Conservation (phyloP, 2,329 filamentous ascomycete genomes). For the Arthrobotrys entomopaga region DNA sequence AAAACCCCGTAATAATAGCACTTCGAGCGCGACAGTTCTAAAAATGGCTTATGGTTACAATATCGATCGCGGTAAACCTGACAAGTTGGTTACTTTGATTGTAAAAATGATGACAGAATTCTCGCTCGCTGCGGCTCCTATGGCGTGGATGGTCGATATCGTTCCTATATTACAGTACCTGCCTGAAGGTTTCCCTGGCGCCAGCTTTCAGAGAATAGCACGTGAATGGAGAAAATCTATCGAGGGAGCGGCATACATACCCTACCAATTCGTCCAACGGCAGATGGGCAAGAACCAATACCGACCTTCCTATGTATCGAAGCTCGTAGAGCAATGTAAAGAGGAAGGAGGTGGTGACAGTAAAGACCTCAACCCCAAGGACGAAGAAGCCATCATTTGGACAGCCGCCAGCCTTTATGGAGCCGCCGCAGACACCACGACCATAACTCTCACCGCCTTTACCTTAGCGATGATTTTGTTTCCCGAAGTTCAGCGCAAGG, state of each 20-base stretch:
- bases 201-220: conserved; percentile 43
- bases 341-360: not conserved
- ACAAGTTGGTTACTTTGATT: conserved; percentile 36
- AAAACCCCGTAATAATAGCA: conserved; percentile 12
- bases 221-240: conserved; percentile 42
- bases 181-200: conserved; percentile 48
- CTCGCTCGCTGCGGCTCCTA: conserved; percentile 40
- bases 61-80: conserved; percentile 36
- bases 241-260: conserved; percentile 28
- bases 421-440: conserved; percentile 65
- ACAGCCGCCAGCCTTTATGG: conserved; percentile 62
- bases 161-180: conserved; percentile 39
- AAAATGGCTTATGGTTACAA: conserved; percentile 52
- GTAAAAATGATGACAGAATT: conserved; percentile 54
- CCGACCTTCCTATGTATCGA: conserved; percentile 45
- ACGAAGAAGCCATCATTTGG: conserved; percentile 50
- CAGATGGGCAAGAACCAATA: conserved; percentile 25
- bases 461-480: conserved; percentile 67
- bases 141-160: conserved; percentile 42
- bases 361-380: conserved; percentile 5
- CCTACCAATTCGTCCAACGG: conserved; percentile 38
- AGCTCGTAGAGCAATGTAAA: conserved; percentile 32
- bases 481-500: conserved; percentile 64
- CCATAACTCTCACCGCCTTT: conserved; percentile 63
- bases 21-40: conserved; percentile 34